Base-by-base conservation (phyloP, 2,329 filamentous ascomycete species). In the Colletotrichum tabaci region DNA sequence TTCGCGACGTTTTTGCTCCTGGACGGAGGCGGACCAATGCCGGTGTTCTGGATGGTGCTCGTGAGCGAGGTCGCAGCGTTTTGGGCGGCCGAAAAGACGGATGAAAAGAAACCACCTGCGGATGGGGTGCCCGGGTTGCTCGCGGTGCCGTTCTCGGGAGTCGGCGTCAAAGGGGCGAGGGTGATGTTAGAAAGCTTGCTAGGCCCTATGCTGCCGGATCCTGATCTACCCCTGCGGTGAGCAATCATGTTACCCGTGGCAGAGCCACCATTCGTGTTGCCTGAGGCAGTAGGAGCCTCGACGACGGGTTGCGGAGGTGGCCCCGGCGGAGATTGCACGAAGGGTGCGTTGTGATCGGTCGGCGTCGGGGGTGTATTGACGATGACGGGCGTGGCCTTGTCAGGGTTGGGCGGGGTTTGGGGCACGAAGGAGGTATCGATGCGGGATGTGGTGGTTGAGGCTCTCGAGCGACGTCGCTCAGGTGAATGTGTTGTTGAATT, bases 21-120 rank as follows among this genome's bases (percentile, higher is more conserved):
- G 76, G 85, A 42, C 30, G 71, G 56, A 1, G 63, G 85, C 61
- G 83, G 81, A 9, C 85, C 83, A 63, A 90, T 86, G 40, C 86
- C 86, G 4, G 87, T 88, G 79, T 91, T 95, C 60, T 90, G 89
- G 57, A 98, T 92, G 58, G 91, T 94, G 74, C 89, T 94, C 75
- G 88, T 94, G 5, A 95, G 81, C 21, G 90, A 91, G 74, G 86
- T 94, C 16, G 95, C 95, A 53, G 96, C 96, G 87, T 93, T 98
- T 81, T 98, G 96, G 21, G 96, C 96, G 56, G 93, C 96, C 50
- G 94, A 96, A 74, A 99, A 90, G 79, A 99, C 93, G 35, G 94
- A 95, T 5, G 94, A 97, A 82, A 99, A 98, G 84, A 99, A 98
- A 1, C 95, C 92, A 47, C 88, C 87, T 40, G 88, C 90, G 77